phyloP scores from a whole-genome alignment of 1,284 basidiomycete genomes.

The Austroboletus novae-zelandiae region DNA sequence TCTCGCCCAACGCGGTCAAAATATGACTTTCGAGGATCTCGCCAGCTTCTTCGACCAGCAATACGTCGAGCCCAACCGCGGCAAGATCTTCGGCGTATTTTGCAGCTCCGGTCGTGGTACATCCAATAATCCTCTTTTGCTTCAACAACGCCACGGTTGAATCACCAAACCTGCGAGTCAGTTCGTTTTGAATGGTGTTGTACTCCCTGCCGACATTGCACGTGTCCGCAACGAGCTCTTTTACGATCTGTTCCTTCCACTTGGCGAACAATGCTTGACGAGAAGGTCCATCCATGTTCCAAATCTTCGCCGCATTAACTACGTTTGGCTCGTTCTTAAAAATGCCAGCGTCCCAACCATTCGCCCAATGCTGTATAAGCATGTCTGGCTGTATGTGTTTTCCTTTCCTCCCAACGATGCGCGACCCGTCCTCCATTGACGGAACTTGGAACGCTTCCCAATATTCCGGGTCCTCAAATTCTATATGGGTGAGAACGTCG shows the following conservation, averaged over 20 bases:
- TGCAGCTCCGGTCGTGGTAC: slow-evolving; percentile 66
- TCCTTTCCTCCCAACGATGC: slow-evolving; percentile 36
- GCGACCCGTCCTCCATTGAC: slow-evolving; percentile 39
- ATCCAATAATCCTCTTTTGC: slow-evolving; percentile 56
- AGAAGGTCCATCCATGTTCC: slow-evolving; percentile 39
- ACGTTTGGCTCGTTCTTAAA: slow-evolving; percentile 34
- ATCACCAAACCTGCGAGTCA: slow-evolving; percentile 32
- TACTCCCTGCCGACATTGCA: slow-evolving; percentile 35
- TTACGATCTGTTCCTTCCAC: slow-evolving; percentile 45
- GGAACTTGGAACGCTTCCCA: slow-evolving; percentile 51
- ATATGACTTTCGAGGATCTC: slow-evolving; percentile 68
- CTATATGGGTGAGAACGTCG: slow-evolving; percentile 42
- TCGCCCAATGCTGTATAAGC: slow-evolving; percentile 48
- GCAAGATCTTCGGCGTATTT: slow-evolving; percentile 42
- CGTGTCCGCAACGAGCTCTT: slow-evolving; percentile 38
- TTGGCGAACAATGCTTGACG: slow-evolving; percentile 33
- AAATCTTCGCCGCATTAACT: slow-evolving; percentile 33
- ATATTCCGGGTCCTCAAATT: slow-evolving; percentile 44
- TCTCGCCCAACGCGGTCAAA: slow-evolving; percentile 46
- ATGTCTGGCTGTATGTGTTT: slow-evolving; percentile 36
- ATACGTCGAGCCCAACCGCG: slow-evolving; percentile 42
- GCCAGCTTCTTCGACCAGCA: slow-evolving; percentile 68
- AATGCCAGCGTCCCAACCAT: slow-evolving; percentile 42
- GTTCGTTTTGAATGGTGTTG: slow-evolving; percentile 35
- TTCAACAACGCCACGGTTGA: slow-evolving; percentile 35